These are phyloP conservation scores for Perkinsus olseni DNA, from an alignment of 169 alveolate species.

Conservation along the genomic window DNA sequence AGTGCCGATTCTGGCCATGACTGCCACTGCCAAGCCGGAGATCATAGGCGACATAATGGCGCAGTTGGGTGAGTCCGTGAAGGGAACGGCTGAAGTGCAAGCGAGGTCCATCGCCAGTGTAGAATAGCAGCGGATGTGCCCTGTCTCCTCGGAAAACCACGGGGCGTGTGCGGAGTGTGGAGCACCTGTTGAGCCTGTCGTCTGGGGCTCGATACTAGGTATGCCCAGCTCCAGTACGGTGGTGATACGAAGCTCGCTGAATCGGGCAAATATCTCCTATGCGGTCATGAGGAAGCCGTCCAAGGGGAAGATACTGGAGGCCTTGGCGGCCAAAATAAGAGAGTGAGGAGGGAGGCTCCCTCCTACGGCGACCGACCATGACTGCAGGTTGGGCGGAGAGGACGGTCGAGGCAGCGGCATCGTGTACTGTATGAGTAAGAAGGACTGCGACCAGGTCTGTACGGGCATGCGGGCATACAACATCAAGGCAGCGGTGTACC, in stretches of 20 bases:
- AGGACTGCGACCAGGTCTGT: constrained; percentile 81
- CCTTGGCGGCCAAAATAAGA: not conserved
- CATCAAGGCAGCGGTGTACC: constrained; percentile 52
- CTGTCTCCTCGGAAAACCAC: too few species aligned
- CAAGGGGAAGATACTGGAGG: not conserved
- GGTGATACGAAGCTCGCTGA: not conserved
- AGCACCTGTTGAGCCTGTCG: too few species aligned
- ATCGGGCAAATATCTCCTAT: not conserved
- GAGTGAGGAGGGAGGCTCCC: not conserved
- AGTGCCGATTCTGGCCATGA: constrained; percentile 88
- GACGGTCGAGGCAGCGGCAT: constrained; percentile 51
- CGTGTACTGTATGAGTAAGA: constrained; percentile 83
- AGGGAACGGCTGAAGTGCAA: not conserved
- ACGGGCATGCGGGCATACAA: constrained; percentile 46
- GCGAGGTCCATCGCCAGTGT: not conserved
- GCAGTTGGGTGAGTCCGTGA: not conserved
- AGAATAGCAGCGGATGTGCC: not conserved
- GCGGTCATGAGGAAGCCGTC: not conserved
- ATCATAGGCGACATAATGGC: constrained; percentile 52
- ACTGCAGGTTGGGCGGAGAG: not conserved
- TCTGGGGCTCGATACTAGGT: not conserved
- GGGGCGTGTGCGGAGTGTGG: too few species aligned
- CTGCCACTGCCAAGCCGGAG: constrained; percentile 95
- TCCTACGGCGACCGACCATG: not conserved
- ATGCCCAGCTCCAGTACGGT: not conserved